Conservation (phyloP, 805 yeast species). For the Candida caryicola region DNA sequence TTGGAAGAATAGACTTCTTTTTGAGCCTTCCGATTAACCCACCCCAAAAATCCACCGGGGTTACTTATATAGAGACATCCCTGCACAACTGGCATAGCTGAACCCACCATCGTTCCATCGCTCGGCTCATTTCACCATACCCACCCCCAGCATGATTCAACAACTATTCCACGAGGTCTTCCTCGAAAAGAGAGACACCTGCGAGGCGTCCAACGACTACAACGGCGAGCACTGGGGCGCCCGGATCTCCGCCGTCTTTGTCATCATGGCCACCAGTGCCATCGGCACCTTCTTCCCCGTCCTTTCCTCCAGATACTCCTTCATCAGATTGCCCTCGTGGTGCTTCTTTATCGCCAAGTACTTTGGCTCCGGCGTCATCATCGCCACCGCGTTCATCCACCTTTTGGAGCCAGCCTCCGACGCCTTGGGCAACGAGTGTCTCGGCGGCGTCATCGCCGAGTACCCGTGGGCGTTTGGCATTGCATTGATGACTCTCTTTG, state of each 20-base stretch:
- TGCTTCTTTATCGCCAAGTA: constrained; percentile 67
- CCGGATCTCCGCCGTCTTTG: constrained; percentile 64
- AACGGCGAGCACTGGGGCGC: constrained; percentile 43
- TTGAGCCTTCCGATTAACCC: too few relatives aligned
- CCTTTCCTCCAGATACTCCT: constrained; percentile 56
- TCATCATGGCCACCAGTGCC: constrained; percentile 51
- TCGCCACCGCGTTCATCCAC: constrained; percentile 80
- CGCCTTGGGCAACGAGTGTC: constrained; percentile 52
- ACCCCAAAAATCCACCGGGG: too few relatives aligned
- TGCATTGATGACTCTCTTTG: constrained; percentile 47
- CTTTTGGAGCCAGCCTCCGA: constrained; percentile 67
- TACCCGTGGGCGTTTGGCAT: constrained; percentile 59
- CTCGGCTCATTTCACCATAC: too few relatives aligned
- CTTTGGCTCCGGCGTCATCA: constrained; percentile 82
- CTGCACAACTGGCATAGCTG: neutral
- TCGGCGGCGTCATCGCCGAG: constrained; percentile 54
- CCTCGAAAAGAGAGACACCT: constrained; percentile 28
- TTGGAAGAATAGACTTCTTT: too few relatives aligned
- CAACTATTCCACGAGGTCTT: constrained; percentile 8
- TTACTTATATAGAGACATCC: too few relatives aligned
- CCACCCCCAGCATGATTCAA: constrained; percentile 6
- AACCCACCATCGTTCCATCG: too few relatives aligned
- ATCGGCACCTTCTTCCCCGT: constrained; percentile 63
- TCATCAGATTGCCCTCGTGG: constrained; percentile 57
- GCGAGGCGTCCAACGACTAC: constrained; percentile 43